Evolutionary conservation across 2,329 filamentous ascomycete species (phyloP).

Genomic region (Rhynchosporium secalis): DNA sequence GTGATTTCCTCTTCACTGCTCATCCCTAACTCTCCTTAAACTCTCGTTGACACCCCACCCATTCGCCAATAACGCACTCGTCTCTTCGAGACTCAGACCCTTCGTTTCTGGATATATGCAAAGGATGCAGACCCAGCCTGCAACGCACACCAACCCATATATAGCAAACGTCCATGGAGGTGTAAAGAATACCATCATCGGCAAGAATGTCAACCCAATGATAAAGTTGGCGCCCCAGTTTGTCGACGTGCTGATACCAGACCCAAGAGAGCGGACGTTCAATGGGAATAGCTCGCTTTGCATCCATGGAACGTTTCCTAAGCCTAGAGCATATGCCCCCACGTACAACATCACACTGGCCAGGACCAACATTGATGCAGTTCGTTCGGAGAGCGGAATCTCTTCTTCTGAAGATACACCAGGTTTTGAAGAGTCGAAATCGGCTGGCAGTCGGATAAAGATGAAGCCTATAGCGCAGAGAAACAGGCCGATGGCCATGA

Average conservation of each 20-base stretch:
- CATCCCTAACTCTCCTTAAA: constrained; percentile 28
- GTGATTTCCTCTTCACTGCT: not conserved
- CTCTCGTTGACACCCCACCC: constrained; percentile 69
- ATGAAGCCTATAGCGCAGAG: constrained; percentile 74
- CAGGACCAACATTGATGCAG: constrained; percentile 61
- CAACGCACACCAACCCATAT: constrained; percentile 72
- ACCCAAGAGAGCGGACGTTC: constrained; percentile 70
- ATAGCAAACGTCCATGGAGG: constrained; percentile 76
- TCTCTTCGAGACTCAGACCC: constrained; percentile 79
- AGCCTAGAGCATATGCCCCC: constrained; percentile 78
- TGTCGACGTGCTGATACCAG: constrained; percentile 72
- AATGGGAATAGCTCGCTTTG: constrained; percentile 89
- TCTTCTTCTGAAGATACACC: constrained; percentile 32
- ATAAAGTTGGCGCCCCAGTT: constrained; percentile 89
- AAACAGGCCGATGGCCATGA: constrained; percentile 76
- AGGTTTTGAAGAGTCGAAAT: constrained; percentile 32
- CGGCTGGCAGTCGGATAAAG: constrained; percentile 45
- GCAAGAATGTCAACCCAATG: constrained; percentile 82
- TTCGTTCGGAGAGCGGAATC: constrained; percentile 30
- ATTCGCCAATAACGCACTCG: constrained; percentile 66
- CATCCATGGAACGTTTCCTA: constrained; percentile 96
- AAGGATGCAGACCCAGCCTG: constrained; percentile 69
- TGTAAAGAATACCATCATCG: constrained; percentile 76
- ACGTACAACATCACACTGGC: constrained; percentile 80
- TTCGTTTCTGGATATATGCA: constrained; percentile 83